phyloP scores from a whole-genome alignment of 2,329 filamentous ascomycete species.

The Zymoseptoria brevis region DNA sequence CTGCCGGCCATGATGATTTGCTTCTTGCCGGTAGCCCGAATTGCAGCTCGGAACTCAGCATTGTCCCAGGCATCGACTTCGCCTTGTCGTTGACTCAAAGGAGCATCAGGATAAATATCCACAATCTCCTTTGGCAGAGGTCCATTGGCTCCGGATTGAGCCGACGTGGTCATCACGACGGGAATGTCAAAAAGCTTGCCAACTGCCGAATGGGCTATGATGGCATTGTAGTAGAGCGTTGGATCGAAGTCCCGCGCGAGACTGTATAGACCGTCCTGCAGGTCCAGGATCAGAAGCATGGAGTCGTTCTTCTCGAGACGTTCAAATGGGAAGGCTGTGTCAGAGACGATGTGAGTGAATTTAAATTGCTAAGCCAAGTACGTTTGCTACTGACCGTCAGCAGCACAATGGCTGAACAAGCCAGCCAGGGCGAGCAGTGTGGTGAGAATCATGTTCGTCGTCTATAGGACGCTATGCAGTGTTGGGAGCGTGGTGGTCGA shows the following conservation, averaged over 20 bases:
- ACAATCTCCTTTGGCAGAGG: constrained; percentile 61
- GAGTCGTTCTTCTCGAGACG: constrained; percentile 37
- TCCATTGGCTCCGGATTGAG: constrained; percentile 62
- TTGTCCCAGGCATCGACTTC: constrained; percentile 76
- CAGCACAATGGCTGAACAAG: constrained; percentile 3
- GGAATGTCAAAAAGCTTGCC: constrained; percentile 61
- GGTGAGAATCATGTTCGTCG: constrained; percentile 8
- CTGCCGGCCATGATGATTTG: constrained; percentile 66
- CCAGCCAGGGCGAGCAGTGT: constrained; percentile 6
- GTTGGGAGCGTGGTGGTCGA: background rate
- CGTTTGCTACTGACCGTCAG: constrained; percentile 8
- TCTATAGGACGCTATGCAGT: constrained; percentile 1
- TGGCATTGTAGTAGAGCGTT: constrained; percentile 57
- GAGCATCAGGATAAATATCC: constrained; percentile 53
- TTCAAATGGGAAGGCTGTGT: constrained; percentile 24
- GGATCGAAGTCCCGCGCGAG: constrained; percentile 59
- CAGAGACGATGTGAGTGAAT: background rate
- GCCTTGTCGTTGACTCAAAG: constrained; percentile 59
- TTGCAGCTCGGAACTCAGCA: constrained; percentile 55
- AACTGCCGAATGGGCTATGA: constrained; percentile 59
- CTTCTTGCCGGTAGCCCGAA: constrained; percentile 56
- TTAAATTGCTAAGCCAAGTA: background rate
- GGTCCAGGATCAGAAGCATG: constrained; percentile 49
- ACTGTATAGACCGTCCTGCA: constrained; percentile 52
- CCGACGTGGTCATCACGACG: constrained; percentile 62